These are phyloP conservation scores for Scheffersomyces segobiensis DNA, from an alignment of 1,139 yeast genomes.

Conservation along the genomic window DNA sequence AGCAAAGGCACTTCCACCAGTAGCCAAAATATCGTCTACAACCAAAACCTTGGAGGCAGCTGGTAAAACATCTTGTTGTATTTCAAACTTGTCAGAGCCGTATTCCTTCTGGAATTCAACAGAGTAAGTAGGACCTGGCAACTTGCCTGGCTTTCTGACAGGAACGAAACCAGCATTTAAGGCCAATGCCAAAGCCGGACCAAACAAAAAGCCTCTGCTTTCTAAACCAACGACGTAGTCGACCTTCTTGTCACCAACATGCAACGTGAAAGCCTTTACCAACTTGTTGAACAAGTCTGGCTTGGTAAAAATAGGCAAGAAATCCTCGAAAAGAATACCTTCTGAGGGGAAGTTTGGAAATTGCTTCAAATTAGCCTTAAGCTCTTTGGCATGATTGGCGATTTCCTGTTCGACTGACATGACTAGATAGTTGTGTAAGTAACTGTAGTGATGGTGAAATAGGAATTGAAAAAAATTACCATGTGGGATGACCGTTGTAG, in stretches of 20 bases:
- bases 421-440: neutral
- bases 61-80: constrained; percentile 82
- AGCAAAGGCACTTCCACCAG: constrained; percentile 95
- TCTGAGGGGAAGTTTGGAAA: constrained; percentile 91
- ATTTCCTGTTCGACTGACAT: constrained; percentile 22
- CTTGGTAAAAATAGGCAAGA: constrained; percentile 85
- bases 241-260: constrained; percentile 65
- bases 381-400: constrained; percentile 53
- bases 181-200: constrained; percentile 91
- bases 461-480: neutral
- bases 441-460: neutral
- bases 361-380: constrained; percentile 68
- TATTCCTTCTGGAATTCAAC: constrained; percentile 89
- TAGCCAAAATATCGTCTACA: constrained; percentile 95
- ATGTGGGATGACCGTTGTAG: neutral
- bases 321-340: constrained; percentile 95
- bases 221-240: constrained; percentile 94
- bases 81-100: constrained; percentile 85
- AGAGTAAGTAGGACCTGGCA: constrained; percentile 78
- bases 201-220: constrained; percentile 95
- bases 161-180: constrained; percentile 91
- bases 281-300: constrained; percentile 81
- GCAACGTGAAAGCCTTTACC: constrained; percentile 76
- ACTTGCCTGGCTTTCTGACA: constrained; percentile 90
- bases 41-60: constrained; percentile 78